These are phyloP conservation scores for Saturnispora hagleri DNA, from an alignment of 805 yeast species.

Conservation along the genomic window DNA sequence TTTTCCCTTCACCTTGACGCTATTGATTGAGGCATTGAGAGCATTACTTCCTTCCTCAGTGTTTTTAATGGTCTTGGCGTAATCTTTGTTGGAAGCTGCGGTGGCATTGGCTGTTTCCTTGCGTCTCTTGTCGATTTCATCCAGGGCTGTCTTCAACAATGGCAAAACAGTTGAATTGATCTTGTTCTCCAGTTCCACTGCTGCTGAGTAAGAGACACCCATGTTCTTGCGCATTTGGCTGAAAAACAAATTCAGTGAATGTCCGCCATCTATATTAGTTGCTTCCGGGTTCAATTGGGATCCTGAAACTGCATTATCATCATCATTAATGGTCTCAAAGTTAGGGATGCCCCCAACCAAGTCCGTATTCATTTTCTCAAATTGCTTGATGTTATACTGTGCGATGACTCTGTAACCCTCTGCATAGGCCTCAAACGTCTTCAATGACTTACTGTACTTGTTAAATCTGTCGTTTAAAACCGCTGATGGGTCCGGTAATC, in stretches of 20 bases:
- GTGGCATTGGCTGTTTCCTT: conserved; percentile 31
- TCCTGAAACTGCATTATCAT: conserved; percentile 4
- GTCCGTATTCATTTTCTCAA: conserved; percentile 20
- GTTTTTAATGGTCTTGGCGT: conserved; percentile 29
- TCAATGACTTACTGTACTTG: conserved; percentile 21
- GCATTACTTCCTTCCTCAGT: conserved; percentile 24
- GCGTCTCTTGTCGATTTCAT: conserved; percentile 34
- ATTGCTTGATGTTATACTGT: conserved; percentile 15
- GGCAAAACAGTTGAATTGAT: conserved; percentile 33
- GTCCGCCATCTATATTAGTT: background rate
- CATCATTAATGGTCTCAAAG: conserved; percentile 22
- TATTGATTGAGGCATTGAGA: conserved; percentile 19
- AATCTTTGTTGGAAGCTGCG: conserved; percentile 30
- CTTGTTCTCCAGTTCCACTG: conserved; percentile 32
- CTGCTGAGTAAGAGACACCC: conserved; percentile 27
- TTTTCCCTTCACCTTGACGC: conserved; percentile 11
- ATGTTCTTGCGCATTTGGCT: conserved; percentile 19
- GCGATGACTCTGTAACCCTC: conserved; percentile 22
- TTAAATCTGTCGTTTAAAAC: conserved; percentile 22
- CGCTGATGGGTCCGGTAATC: conserved; percentile 22
- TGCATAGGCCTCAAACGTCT: conserved; percentile 19
- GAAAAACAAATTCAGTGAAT: conserved; percentile 24
- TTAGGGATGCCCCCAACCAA: conserved; percentile 19
- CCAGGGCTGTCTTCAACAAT: conserved; percentile 31
- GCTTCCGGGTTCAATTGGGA: background rate